Evolutionary conservation across 441 rosid genomes (phyloP).

Genomic region (Euphorbia celastroides): DNA sequence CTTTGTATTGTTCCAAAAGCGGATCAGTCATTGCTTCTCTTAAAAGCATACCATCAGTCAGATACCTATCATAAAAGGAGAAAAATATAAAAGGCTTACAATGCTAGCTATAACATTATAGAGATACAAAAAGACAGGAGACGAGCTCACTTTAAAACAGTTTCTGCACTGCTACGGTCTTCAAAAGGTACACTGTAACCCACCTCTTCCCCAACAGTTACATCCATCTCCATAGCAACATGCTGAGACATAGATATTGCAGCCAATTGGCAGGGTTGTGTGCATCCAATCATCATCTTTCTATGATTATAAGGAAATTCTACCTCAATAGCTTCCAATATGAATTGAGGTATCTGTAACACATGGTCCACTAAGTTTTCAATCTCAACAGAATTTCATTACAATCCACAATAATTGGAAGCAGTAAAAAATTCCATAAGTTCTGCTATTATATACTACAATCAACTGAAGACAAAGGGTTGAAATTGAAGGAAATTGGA

Average conservation of each 20-base stretch:
- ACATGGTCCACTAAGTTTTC: background rate
- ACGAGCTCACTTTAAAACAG: conserved; percentile 81
- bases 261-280: conserved; percentile 98
- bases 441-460: too few relatives aligned
- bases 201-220: conserved; percentile 91
- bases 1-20: conserved; percentile 88
- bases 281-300: conserved; percentile 90
- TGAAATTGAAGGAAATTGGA: background rate
- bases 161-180: conserved; percentile 78
- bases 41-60: conserved; percentile 96
- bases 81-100: background rate
- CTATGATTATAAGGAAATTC: conserved; percentile 70
- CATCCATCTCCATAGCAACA: conserved; percentile 99
- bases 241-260: conserved; percentile 99
- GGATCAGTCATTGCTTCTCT: conserved; percentile 99
- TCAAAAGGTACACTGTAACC: conserved; percentile 98
- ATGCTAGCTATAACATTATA: background rate
- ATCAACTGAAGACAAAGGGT: background rate
- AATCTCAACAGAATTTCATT: background rate
- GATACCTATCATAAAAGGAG: conserved; percentile 44
- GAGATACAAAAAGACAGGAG: background rate
- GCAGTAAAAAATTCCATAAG: background rate
- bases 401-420: background rate
- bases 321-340: conserved; percentile 73
- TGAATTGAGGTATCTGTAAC: conserved; percentile 93